A percentile compares a stretch with the other conserved stretches of the same genome.
Conservation (phyloP, 345 rosid genomes). For the Cardamine occulta region DNA sequence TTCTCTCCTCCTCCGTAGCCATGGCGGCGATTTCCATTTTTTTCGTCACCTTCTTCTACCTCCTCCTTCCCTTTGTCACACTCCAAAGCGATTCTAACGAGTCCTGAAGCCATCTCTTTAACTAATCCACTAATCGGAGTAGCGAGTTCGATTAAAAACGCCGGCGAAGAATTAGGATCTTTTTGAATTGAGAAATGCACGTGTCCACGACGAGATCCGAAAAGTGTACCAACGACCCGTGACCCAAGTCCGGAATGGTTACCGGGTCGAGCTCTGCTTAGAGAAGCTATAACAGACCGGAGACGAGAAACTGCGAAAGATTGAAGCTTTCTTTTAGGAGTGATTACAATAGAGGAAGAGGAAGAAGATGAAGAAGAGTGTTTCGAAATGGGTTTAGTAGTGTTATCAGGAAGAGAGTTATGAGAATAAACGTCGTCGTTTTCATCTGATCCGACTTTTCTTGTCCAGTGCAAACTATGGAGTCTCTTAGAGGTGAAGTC, state of each 20-base stretch:
- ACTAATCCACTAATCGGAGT: slow-evolving; percentile 90
- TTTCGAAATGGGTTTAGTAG: slow-evolving; percentile 32
- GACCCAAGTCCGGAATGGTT: slow-evolving; percentile 53
- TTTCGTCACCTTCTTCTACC: slow-evolving; percentile 14
- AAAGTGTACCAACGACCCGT: slow-evolving; percentile 86
- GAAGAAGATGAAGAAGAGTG: slow-evolving; percentile 37
- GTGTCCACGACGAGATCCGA: slow-evolving; percentile 86
- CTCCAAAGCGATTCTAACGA: slow-evolving; percentile 91
- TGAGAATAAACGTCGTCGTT: slow-evolving; percentile 51
- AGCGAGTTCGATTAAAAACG: slow-evolving; percentile 85
- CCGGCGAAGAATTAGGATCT: slow-evolving; percentile 77
- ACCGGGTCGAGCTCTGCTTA: slow-evolving; percentile 56
- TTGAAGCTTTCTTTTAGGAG: slow-evolving; percentile 67
- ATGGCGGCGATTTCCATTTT: slow-evolving; percentile 5
- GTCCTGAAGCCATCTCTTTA: slow-evolving; percentile 94
- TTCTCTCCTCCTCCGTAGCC: slow-evolving; percentile 34
- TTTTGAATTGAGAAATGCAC: slow-evolving; percentile 93
- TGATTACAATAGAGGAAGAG: slow-evolving; percentile 13
- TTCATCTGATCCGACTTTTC: slow-evolving; percentile 69
- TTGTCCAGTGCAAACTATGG: slow-evolving; percentile 73
- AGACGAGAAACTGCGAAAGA: slow-evolving; percentile 81
- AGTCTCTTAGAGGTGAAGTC: slow-evolving; percentile 74
- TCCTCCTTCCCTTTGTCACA: slow-evolving; percentile 69
- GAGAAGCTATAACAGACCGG: slow-evolving; percentile 66
- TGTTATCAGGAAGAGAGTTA: neutral